These are phyloP conservation scores for Saccharomyces pastorianus DNA, from an alignment of 1,139 yeast species.

Conservation along the genomic window DNA sequence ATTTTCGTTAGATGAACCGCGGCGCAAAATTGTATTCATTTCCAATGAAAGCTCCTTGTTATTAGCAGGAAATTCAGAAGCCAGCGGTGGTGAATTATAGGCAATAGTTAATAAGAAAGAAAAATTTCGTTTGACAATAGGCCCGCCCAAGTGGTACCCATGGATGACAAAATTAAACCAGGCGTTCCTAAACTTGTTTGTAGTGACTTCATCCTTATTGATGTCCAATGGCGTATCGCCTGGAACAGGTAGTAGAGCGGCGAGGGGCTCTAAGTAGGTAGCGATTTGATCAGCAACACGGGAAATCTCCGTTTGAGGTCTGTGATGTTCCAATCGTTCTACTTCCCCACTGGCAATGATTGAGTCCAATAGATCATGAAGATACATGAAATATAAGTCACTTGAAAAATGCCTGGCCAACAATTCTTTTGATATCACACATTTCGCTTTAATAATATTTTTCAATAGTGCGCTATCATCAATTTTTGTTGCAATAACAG, in stretches of 20 bases:
- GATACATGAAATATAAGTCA: conserved; percentile 50
- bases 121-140: conserved; percentile 42
- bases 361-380: conserved; percentile 57
- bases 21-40: conserved; percentile 78
- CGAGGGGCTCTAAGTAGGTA: conserved; percentile 61
- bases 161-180: conserved; percentile 95
- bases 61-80: conserved; percentile 77
- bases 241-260: conserved; percentile 59
- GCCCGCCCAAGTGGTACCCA: conserved; percentile 65
- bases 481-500: conserved; percentile 30
- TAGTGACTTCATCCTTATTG: conserved; percentile 26
- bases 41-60: conserved; percentile 89
- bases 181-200: conserved; percentile 62
- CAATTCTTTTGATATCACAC: conserved; percentile 44
- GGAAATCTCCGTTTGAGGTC: conserved; percentile 71
- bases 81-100: conserved; percentile 82
- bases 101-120: conserved; percentile 64
- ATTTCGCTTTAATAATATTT: conserved; percentile 42
- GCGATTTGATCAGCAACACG: conserved; percentile 72
- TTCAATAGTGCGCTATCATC: conserved; percentile 32
- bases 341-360: conserved; percentile 79
- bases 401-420: conserved; percentile 30
- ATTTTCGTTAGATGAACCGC: conserved; percentile 81
- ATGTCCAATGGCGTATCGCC: conserved; percentile 37
- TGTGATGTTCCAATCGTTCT: conserved; percentile 68